A percentile compares a stretch with the other conserved stretches of the same genome.
Evolutionary conservation across 2,329 filamentous ascomycete genomes (phyloP).

Genomic region (Seiridium unicorne): DNA sequence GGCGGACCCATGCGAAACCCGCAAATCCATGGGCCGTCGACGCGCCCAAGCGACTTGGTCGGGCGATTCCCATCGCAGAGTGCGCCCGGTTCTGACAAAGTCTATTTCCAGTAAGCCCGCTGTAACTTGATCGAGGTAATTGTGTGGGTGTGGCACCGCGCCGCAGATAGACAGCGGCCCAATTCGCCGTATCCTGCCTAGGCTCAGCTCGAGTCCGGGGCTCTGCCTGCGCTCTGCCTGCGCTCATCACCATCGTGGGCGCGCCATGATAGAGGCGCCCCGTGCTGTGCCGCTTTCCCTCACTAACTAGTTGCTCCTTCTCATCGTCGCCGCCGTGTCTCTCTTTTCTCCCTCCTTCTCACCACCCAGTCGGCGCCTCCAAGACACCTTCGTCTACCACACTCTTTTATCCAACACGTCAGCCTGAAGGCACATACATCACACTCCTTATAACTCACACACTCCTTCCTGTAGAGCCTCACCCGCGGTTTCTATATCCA

Average conservation of each 20-base stretch:
- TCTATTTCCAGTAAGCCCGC: slow-evolving; percentile 3
- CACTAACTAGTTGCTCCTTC: slow-evolving; percentile 1
- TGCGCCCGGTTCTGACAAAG: not conserved
- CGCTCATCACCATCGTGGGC: not conserved
- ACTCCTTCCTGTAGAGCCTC: not conserved
- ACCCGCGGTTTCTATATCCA: slow-evolving; percentile 1
- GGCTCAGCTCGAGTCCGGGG: not conserved
- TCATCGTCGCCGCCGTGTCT: slow-evolving; percentile 2
- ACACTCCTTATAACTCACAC: slow-evolving; percentile 11
- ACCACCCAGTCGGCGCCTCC: not conserved
- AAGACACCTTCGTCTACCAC: slow-evolving; percentile 12
- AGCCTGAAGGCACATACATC: not conserved
- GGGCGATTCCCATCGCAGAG: not conserved
- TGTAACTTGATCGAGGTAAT: slow-evolving; percentile 4
- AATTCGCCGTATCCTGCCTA: not conserved
- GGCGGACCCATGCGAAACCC: not conserved
- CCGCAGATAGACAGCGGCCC: not conserved
- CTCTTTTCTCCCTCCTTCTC: slow-evolving; percentile 1
- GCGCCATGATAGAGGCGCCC: not conserved
- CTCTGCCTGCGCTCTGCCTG: not conserved
- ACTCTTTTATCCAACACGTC: slow-evolving; percentile 9
- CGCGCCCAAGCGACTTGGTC: not conserved
- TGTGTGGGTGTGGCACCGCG: not conserved
- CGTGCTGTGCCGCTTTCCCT: slow-evolving; percentile 9
- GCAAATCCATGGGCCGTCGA: not conserved